Evolutionary conservation across 1,284 basidiomycete species (phyloP), one percentile per base, ranked within the genome.

Genomic region (Trichosporon sp.): DNA sequence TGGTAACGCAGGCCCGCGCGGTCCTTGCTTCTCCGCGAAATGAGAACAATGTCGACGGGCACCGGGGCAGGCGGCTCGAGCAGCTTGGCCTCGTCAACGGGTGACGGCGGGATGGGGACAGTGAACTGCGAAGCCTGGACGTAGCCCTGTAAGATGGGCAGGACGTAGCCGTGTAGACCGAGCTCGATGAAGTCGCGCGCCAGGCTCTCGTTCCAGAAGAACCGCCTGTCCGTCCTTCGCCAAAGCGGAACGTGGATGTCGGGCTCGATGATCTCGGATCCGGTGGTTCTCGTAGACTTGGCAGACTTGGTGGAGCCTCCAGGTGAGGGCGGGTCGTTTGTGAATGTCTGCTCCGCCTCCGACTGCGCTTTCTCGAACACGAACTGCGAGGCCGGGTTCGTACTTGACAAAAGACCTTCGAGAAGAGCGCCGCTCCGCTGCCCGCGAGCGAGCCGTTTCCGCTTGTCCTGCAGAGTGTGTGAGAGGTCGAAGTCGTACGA

Each of bases 71-170:
- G 67, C n/a, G 65, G 31, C 1, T 51, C 53, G 29, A 60, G 56
- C 56, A 60, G 27, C 56, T 60, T 60, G 27, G 38, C 65, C 8
- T 72, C 69, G 32, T 72, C 71, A 0, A 66, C 67, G 2, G 72
- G 69, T n/a, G 74, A 72, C 1, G 71, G 72, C 9, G 74, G 70
- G 4, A 79, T 71, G 3, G 91, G 90, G 38, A 94, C 84, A 32
- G 81, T 79, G 78, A 94, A 91, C 1, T 86, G 83, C 0, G 91
- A 81, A 0, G 88, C 85, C 77, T 94, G 92, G 71, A 90, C 90
- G 83, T 90, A 95, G 2, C 93, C 94, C 84, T 97, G 93, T 88
- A 94, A 91, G 65, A 96, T 86, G 0, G 93, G 93, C 1, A 95
- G 84, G 63, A 95, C 87, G 76, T 91, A 95, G 1, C 89, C 85